Base-by-base conservation (phyloP, 164 flowering plant species). In the Paratinospora sagittata region DNA sequence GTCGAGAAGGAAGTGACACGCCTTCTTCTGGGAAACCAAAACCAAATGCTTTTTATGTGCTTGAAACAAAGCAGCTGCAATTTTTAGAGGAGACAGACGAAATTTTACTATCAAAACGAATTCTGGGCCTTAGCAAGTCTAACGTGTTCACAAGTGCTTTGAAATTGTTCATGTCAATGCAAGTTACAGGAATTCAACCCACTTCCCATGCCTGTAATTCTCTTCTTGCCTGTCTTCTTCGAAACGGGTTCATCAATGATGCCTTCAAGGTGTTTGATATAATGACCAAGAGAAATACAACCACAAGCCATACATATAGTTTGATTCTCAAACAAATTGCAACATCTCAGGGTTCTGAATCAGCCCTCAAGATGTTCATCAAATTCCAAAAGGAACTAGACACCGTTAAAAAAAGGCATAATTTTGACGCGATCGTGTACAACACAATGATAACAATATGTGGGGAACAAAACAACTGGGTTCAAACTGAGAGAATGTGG, bases 371-470 rank as follows among this genome's bases (percentile, higher is more conserved):
- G 52, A 77, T 88, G 85, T 95, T 92, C 72, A 62, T 24, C 36
- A 82, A 83, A 81, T 77, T 82, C 71, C 87, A 78, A 75, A 74
- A 71, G 24, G 77, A 83, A n/a, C n/a, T n/a, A 41, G 75, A 73
- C 13, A 75, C 73, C 33, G 68, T 65, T 58, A 81, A n/a, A n/a
- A n/a, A n/a, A n/a, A n/a, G 69, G 72, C 76, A 75, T 27, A 63
- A 66, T 65, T 84, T 88, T 75, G 99, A 95, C 81, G 79, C 76
- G 1, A 65, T 89, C 70, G 90, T 88, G 41, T 92, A 92, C 74
- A 95, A 92, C 83, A 92, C 97, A 6, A 81, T 92, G 85, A 83
- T 92, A 33, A 82, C 97, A 0, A 69, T 90, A 30, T 89, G 88
- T 74, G 90, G 84, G 2, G 82, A 81, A 78, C 81, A 17, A 33